A percentile compares a stretch with the other conserved stretches of the same genome.
Conservation (phyloP, 2,329 filamentous ascomycete species). For the Talaromyces sp. region DNA sequence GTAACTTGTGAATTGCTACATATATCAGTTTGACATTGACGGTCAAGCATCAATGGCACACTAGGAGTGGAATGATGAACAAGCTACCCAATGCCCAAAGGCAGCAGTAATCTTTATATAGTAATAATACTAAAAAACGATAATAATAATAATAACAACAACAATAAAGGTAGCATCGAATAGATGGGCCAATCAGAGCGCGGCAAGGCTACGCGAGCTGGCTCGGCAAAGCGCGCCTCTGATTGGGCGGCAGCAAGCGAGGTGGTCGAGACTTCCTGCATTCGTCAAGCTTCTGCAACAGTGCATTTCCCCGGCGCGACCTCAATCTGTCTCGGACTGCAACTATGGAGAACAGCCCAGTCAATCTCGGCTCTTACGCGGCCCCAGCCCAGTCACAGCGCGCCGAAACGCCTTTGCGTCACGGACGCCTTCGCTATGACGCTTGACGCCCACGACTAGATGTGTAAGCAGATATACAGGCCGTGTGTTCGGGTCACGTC, state of each 20-base stretch:
- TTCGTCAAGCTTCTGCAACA: not conserved
- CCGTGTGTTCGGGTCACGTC: not conserved
- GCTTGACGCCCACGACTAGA: not conserved
- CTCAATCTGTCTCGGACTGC: not conserved
- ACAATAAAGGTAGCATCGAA: not conserved
- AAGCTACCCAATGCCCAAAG: not conserved
- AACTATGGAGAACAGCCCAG: not conserved
- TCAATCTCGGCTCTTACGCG: not conserved
- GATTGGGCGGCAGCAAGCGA: slow-evolving; percentile 24
- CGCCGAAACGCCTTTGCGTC: not conserved
- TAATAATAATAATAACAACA: too few relatives aligned
- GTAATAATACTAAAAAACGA: not conserved
- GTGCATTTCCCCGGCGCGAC: not conserved
- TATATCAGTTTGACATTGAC: not conserved
- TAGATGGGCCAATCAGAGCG: slow-evolving; percentile 7
- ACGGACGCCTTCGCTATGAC: not conserved
- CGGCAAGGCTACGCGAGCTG: not conserved
- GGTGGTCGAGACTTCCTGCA: not conserved
- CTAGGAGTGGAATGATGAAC: not conserved
- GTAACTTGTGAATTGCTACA: not conserved
- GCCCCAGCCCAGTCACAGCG: not conserved
- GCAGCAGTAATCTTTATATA: not conserved
- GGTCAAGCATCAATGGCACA: not conserved
- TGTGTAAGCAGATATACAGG: not conserved
- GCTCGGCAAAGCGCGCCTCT: slow-evolving; percentile 28